Conservation (phyloP, 2,329 filamentous ascomycete species). For the Ascochyta fabae region DNA sequence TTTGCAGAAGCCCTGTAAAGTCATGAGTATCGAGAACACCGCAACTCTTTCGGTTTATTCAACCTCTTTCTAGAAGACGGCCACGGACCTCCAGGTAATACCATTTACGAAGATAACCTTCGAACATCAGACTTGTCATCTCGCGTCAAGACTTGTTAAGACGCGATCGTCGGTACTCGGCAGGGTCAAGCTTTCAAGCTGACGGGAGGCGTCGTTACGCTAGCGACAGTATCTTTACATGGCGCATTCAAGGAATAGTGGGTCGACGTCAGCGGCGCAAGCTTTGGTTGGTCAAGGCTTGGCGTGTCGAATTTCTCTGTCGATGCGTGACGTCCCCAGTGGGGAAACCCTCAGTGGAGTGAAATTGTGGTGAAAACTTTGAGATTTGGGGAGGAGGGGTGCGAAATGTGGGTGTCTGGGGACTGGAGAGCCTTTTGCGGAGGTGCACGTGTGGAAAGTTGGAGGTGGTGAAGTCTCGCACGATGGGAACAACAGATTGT, state of each 20-base stretch:
- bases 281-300: conserved; percentile 20
- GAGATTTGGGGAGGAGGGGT: conserved; percentile 8
- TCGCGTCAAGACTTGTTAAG: conserved; percentile 2
- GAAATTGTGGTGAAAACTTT: conserved; percentile 20
- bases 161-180: conserved; percentile 14
- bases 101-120: not conserved
- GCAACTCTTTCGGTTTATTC: too few relatives aligned
- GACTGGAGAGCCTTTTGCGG: conserved; percentile 28
- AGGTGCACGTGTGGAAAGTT: conserved; percentile 13
- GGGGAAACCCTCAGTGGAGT: conserved; percentile 9
- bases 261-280: conserved; percentile 25
- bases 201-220: conserved; percentile 23
- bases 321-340: conserved; percentile 26
- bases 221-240: conserved; percentile 28
- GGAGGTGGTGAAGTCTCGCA: not conserved
- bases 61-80: too few relatives aligned
- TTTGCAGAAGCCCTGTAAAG: too few relatives aligned
- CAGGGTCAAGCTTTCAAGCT: conserved; percentile 22
- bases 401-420: conserved; percentile 15
- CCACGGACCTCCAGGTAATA: too few relatives aligned
- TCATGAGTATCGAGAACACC: too few relatives aligned
- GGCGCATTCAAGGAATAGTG: conserved; percentile 23
- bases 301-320: conserved; percentile 7
- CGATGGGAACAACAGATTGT: not conserved
- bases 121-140: not conserved